Conservation (phyloP, 1,284 basidiomycete species). For the Ustilago esculenta region DNA sequence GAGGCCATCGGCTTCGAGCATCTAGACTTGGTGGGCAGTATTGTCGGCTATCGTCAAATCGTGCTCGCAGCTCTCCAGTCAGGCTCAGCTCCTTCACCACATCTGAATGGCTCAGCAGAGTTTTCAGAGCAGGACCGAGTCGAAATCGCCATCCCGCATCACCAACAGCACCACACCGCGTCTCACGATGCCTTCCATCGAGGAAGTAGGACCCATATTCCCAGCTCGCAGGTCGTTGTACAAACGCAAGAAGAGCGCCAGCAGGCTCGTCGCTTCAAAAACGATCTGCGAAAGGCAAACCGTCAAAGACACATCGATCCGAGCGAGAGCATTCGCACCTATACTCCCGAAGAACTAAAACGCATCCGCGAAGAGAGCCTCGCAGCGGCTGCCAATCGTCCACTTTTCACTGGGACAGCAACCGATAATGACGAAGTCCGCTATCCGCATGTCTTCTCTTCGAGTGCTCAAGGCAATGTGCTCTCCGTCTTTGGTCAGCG, state of each 20-base stretch:
- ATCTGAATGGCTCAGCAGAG: constrained; percentile 29
- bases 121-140: constrained; percentile 1
- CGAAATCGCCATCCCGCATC: constrained; percentile 19
- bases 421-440: constrained; percentile 71
- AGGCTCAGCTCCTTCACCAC: background rate
- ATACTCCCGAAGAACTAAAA: constrained; percentile 73
- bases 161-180: constrained; percentile 36
- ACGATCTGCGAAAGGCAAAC: constrained; percentile 37
- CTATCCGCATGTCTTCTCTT: constrained; percentile 90
- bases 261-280: constrained; percentile 60
- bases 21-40: constrained; percentile 72
- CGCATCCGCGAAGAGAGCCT: constrained; percentile 76
- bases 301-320: constrained; percentile 15
- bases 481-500: constrained; percentile 78
- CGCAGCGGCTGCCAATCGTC: constrained; percentile 75
- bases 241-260: constrained; percentile 62
- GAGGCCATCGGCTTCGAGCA: constrained; percentile 89
- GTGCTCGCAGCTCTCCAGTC: constrained; percentile 37
- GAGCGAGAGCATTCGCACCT: constrained; percentile 54
- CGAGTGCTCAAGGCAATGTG: constrained; percentile 75
- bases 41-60: constrained; percentile 67
- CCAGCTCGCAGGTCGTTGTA: constrained; percentile 63
- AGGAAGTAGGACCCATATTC: constrained; percentile 56
- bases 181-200: constrained; percentile 24
- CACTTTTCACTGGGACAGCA: constrained; percentile 74